Base-by-base conservation (phyloP, 108 stramenopile genomes). In the Skeletonema potamos region DNA sequence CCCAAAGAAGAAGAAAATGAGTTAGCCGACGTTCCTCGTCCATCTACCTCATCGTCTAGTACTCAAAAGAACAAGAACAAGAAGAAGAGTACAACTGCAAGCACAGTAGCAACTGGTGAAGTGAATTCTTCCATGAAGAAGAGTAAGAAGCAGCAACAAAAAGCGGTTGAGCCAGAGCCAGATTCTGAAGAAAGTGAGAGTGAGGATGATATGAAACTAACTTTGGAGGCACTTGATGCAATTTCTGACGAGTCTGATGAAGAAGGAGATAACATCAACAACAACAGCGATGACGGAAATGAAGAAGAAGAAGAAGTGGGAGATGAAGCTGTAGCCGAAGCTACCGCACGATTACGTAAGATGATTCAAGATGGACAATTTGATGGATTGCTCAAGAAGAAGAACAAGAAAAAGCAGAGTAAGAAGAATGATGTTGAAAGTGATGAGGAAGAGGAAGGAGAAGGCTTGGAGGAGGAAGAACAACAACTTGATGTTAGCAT, bases 311-410 rank as follows among this genome's bases (percentile, higher is more conserved):
- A 61, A 12, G 82, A 76, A 3, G 68, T 10, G 9, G 64, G 54
- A 12, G 72, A 27, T 17, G 81, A 83, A 78, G 75, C 76, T 15
- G 80, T 75, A 83, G 83, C 77, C 8, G 83, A 72, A 13, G 85
- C 89, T 70, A 89, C 90, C 3, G 65, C 59, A 59, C 77, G 82
- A 27, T 67, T 95, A 39, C 79, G 82, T 17, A 44, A 72, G 24
- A 76, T 72, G 54, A 84, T 84, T 36, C 34, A 41, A 7, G 74
- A 77, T 37, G 83, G 83, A 7, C 62, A 67, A 13, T 84, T 84
- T 34, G 51, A 76, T 54, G 54, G 32, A 0, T 29, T 76, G 39
- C 56, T 72, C 26, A 60, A 71, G 22, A 24, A 24, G 27, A 17
- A 57, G 29, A 17, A 26, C 12, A 15, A 30, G 20, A 39, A 55